Conservation (phyloP, 2,329 filamentous ascomycete species). For the Nigrospora sphaerica region DNA sequence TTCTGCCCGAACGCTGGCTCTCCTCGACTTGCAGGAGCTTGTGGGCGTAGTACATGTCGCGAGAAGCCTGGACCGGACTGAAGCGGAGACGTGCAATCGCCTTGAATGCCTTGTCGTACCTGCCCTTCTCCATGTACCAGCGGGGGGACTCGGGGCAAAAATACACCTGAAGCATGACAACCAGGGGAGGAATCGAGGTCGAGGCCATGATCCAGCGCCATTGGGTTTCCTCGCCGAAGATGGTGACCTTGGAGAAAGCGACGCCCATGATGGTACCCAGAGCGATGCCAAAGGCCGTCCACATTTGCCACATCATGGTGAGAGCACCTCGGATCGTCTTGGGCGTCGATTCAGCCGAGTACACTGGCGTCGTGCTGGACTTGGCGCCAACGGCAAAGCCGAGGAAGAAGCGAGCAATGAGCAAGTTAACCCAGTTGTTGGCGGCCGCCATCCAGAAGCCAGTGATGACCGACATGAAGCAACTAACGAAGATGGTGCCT, state of each 20-base stretch:
- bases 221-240: slow-evolving; percentile 38
- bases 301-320: slow-evolving; percentile 50
- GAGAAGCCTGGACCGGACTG: slow-evolving; percentile 50
- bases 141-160: slow-evolving; percentile 59
- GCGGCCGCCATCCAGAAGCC: slow-evolving; percentile 55
- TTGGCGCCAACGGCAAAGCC: slow-evolving; percentile 55
- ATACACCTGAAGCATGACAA: slow-evolving; percentile 49
- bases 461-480: slow-evolving; percentile 54
- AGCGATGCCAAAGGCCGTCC: slow-evolving; percentile 56
- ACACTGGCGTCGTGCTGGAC: slow-evolving; percentile 42
- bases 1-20: background rate
- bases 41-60: slow-evolving; percentile 49
- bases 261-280: slow-evolving; percentile 60
- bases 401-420: slow-evolving; percentile 47
- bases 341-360: slow-evolving; percentile 44
- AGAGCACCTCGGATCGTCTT: slow-evolving; percentile 44
- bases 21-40: slow-evolving; percentile 40
- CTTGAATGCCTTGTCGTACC: slow-evolving; percentile 45
- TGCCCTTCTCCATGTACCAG: slow-evolving; percentile 58
- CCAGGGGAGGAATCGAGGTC: slow-evolving; percentile 58
- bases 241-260: slow-evolving; percentile 42
- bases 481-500: slow-evolving; percentile 57
- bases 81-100: slow-evolving; percentile 52
- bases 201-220: slow-evolving; percentile 61
- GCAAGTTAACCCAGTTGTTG: slow-evolving; percentile 52